Base-by-base conservation (phyloP, 306 rosid species). In the Chamaecrista fasciculata region DNA sequence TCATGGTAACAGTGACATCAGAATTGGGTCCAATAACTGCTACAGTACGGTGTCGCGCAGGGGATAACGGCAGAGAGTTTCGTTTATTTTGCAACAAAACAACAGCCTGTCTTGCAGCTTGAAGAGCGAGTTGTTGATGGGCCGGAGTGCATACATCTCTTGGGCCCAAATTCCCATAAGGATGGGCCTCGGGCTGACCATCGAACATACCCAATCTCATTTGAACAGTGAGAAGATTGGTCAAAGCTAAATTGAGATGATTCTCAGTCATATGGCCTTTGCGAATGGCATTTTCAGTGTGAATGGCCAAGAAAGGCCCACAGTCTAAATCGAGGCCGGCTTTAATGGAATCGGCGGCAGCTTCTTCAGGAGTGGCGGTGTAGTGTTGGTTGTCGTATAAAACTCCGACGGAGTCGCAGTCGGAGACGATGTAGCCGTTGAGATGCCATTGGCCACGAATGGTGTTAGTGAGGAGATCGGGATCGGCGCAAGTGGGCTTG, bases 201-300 rank as follows among this genome's bases (percentile, higher is more conserved):
- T 94, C 97, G 3, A 88, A 94, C 97, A 94, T 91, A 16, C 99
- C 99, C 46, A 94, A 65, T 65, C 99, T 82, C 97, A 94, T 91
- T 55, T 94, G 99, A 44, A 94, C 99, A 0, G 87, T 76, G 0
- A 94, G 16, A 15, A 86, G 83, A 64, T 88, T 91, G 0, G 89
- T 80, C 10, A 94, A 79, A 1, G 97, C 99, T 16, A 77, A 77
- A 79, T 88, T 79, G 9, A 94, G 79, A 19, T 94, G 85, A 0
- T 43, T 71, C 75, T 88, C 92, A 0, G 60, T 36, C 4, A 91
- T 20, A 2, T 80, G 78, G 16, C 97, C 96, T 19, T 24, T 20
- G 8, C 42, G 74, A 1, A 94, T 67, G 0, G 97, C 97, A 0
- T 16, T 62, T 8, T 87, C 92, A 0, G 97, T 85, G 47, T 90